Evolutionary conservation across 176 grass and related monocot species (phyloP).

Genomic region (Microstegium vimineum): DNA sequence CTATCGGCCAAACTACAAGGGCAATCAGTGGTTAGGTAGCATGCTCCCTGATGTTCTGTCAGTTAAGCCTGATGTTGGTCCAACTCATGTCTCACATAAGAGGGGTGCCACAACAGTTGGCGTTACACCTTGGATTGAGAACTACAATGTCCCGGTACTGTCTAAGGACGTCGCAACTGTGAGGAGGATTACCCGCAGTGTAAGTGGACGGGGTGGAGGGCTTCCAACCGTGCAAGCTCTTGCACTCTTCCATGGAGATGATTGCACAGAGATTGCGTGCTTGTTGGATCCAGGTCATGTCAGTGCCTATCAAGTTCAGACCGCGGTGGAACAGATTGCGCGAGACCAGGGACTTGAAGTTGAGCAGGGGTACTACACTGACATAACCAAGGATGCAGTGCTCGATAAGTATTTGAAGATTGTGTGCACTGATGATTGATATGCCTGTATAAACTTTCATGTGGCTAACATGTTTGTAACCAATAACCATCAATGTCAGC

Average conservation of each 20-base stretch:
- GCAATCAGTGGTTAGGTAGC: slow-evolving; percentile 54
- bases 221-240: slow-evolving; percentile 62
- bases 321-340: slow-evolving; percentile 48
- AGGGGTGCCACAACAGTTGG: slow-evolving; percentile 57
- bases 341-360: slow-evolving; percentile 55
- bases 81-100: slow-evolving; percentile 9
- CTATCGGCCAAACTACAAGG: slow-evolving; percentile 41
- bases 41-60: slow-evolving; percentile 41
- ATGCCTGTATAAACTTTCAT: not conserved
- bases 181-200: slow-evolving; percentile 45
- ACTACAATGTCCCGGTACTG: slow-evolving; percentile 57
- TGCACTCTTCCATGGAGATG: slow-evolving; percentile 44
- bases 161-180: slow-evolving; percentile 44
- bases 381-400: slow-evolving; percentile 55
- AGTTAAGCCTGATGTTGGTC: slow-evolving; percentile 52
- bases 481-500: not conserved
- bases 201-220: slow-evolving; percentile 54
- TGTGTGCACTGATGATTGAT: slow-evolving; percentile 21
- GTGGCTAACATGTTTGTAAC: not conserved
- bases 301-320: slow-evolving; percentile 51
- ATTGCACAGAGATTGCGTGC: slow-evolving; percentile 67
- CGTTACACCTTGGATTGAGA: slow-evolving; percentile 32
- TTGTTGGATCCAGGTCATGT: slow-evolving; percentile 53
- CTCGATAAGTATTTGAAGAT: slow-evolving; percentile 52
- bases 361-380: slow-evolving; percentile 77